These are phyloP conservation scores for Dactylellina drechsleri DNA, from an alignment of 2,329 filamentous ascomycete species.

Conservation along the genomic window DNA sequence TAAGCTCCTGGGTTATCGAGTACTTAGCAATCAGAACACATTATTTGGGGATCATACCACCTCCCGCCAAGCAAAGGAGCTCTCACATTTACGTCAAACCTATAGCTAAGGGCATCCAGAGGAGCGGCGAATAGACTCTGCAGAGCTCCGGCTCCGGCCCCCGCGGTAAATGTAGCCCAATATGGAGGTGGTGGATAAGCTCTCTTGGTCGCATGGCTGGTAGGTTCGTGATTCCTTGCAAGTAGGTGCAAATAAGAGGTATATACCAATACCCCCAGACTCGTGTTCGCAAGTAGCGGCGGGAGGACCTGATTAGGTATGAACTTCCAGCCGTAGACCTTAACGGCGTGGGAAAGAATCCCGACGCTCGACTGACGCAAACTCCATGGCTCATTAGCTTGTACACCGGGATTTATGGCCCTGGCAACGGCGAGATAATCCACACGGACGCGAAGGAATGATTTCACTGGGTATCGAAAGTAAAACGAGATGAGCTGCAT, in stretches of 20 bases:
- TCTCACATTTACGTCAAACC: constrained; percentile 72
- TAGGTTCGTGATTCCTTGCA: constrained; percentile 73
- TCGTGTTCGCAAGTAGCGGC: constrained; percentile 77
- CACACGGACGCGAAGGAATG: constrained; percentile 88
- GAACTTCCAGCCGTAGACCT: constrained; percentile 77
- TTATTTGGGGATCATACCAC: no score
- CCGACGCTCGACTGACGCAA: constrained; percentile 75
- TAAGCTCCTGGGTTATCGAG: constrained; percentile 28
- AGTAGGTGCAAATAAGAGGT: constrained; percentile 79
- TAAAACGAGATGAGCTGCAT: constrained; percentile 89
- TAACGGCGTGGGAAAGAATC: constrained; percentile 74
- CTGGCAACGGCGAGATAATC: constrained; percentile 62
- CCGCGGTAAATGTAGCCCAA: constrained; percentile 73
- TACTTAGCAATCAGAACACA: no score
- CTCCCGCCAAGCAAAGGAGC: constrained; percentile 53
- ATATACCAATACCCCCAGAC: constrained; percentile 78
- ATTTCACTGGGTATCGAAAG: constrained; percentile 88
- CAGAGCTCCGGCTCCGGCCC: constrained; percentile 74
- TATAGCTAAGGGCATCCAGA: constrained; percentile 77
- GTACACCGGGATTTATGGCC: constrained; percentile 66
- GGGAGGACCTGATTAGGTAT: constrained; percentile 81
- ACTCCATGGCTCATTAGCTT: constrained; percentile 65
- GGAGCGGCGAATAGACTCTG: constrained; percentile 79
- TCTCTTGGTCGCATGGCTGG: constrained; percentile 68
- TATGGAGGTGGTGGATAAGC: constrained; percentile 76